Base-by-base conservation (phyloP, 495 filamentous ascomycete species). In the Aspergillus egyptiacus region DNA sequence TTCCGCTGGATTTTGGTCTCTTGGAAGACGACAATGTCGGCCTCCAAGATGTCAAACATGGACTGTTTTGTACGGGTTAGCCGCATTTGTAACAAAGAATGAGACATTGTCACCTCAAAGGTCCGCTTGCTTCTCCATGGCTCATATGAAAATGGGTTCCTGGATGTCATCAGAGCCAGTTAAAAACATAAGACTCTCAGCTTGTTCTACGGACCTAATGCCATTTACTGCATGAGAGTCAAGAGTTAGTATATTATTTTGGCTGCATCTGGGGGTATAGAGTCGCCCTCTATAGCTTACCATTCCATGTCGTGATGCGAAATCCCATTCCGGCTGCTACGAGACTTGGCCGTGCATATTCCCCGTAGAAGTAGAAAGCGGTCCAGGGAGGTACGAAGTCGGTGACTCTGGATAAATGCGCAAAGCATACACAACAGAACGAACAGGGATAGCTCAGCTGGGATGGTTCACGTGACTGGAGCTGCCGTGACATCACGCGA, bases 1-100 rank as follows among this genome's bases (percentile, higher is more conserved):
- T 96, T 96, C 17, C 86, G 79, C 61, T 98, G 93, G 40, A 98
- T 96, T 69, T 95, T 98, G 20, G 88, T 85, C 65, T 98, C 93
- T 63, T 98, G 93, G 69, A 97, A 86, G 53, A 96, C 78, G 15
- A 96, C 83, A 52, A 98, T 91, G 59, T 98, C 93, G 35, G 91
- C 87, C 61, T 91, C 86, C 17, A 98, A 80, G 31, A 82, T 89
- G 50, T 95, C 87, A 67, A 98, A 96, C 91, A 96, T 98, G 48
- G 82, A 80, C 78, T 89, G 11, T n/a, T 45, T 18, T 11, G 0
- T 11, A 2, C 7, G 20, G 17, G 20, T 34, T 46, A 43, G 43
- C 22, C 24, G 43, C 20, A 14, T 17, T 23, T 24, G 15, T n/a
- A 27, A 1, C 13, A 25, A 13, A 18, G 36, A 40, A 18, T n/a